A percentile compares a stretch with the other conserved stretches of the same genome.
Evolutionary conservation across 2,329 filamentous ascomycete species (phyloP).

Genomic region (Zymoseptoria crescenta): DNA sequence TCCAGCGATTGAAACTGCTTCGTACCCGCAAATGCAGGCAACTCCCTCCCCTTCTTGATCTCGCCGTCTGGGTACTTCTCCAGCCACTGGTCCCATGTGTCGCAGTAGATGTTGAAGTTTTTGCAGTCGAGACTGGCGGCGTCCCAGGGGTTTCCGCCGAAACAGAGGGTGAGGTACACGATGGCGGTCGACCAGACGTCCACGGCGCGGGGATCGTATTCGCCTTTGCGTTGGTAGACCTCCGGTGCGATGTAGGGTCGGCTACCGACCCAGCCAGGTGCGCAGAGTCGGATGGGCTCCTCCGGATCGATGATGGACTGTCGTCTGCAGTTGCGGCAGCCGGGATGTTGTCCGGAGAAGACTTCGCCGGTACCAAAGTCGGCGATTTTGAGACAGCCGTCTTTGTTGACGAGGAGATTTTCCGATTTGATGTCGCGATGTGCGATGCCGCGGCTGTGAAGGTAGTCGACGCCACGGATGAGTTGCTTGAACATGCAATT

Average conservation of each 20-base stretch:
- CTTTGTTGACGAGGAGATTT: conserved; percentile 69
- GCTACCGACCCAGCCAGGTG: conserved; percentile 76
- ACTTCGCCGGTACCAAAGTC: conserved; percentile 88
- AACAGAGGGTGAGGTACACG: conserved; percentile 70
- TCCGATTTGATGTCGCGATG: conserved; percentile 89
- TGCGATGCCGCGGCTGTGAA: conserved; percentile 77
- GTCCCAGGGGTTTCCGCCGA: conserved; percentile 66
- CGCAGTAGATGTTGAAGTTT: conserved; percentile 57
- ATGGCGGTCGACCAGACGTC: conserved; percentile 84
- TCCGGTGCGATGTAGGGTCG: conserved; percentile 83
- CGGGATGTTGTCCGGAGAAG: conserved; percentile 74
- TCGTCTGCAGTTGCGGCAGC: conserved; percentile 45
- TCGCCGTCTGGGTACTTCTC: conserved; percentile 44
- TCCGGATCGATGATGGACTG: conserved; percentile 66
- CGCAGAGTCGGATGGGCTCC: conserved; percentile 61
- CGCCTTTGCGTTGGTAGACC: conserved; percentile 59
- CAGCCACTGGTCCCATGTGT: conserved; percentile 63
- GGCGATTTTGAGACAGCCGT: conserved; percentile 80
- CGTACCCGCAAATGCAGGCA: conserved; percentile 52
- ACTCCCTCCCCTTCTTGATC: conserved; percentile 38
- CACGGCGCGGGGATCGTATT: conserved; percentile 67
- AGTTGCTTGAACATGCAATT: conserved; percentile 86
- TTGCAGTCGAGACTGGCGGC: conserved; percentile 49
- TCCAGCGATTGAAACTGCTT: conserved; percentile 59
- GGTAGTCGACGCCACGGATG: conserved; percentile 70